These are phyloP conservation scores for Saccharomycopsis olivae DNA, from an alignment of 805 yeast species.

Conservation along the genomic window DNA sequence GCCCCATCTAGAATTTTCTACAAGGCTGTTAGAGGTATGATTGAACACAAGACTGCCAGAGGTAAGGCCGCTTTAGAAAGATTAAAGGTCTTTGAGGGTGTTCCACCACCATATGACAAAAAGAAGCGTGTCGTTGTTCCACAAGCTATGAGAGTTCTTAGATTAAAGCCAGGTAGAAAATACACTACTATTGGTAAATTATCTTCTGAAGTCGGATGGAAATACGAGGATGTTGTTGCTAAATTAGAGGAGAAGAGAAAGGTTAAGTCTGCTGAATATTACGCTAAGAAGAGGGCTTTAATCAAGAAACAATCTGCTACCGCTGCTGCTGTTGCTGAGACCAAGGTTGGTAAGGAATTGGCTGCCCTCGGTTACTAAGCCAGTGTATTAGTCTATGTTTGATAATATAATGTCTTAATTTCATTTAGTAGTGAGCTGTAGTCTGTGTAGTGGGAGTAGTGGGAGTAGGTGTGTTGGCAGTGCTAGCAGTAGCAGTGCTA, in stretches of 20 bases:
- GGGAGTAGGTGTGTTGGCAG: no score
- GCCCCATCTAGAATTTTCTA: slow-evolving; percentile 99
- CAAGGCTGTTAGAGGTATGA: slow-evolving; percentile 99
- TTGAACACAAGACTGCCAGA: slow-evolving; percentile 99
- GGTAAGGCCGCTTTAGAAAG: slow-evolving; percentile 99
- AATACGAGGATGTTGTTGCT: slow-evolving; percentile 96
- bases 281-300: slow-evolving; percentile 96
- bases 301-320: slow-evolving; percentile 87
- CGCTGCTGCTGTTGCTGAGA: slow-evolving; percentile 74
- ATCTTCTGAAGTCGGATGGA: slow-evolving; percentile 98
- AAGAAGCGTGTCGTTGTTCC: slow-evolving; percentile 99
- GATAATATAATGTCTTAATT: background rate
- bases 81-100: slow-evolving; percentile 99
- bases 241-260: slow-evolving; percentile 98
- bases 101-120: slow-evolving; percentile 99
- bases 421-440: no score
- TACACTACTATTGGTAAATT: slow-evolving; percentile 97
- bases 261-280: slow-evolving; percentile 97
- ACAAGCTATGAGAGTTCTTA: slow-evolving; percentile 97
- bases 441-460: no score
- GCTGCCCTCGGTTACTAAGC: slow-evolving; percentile 95
- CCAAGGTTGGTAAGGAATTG: slow-evolving; percentile 87
- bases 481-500: no score
- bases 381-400: background rate
- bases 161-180: slow-evolving; percentile 99